These are phyloP conservation scores for Bauhinia variegata DNA, from an alignment of 306 rosid genomes.

Conservation along the genomic window DNA sequence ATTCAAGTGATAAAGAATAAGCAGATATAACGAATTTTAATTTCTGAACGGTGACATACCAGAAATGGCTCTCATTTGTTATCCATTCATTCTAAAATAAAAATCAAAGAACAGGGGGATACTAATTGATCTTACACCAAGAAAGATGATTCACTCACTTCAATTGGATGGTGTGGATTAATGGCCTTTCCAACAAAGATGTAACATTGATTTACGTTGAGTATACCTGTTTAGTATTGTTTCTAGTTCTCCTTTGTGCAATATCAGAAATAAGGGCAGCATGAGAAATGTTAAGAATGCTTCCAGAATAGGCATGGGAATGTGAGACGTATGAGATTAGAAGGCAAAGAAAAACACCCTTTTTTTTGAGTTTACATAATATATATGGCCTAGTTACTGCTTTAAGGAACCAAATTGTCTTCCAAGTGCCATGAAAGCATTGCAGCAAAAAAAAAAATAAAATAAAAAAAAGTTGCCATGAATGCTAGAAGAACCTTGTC, in stretches of 20 bases:
- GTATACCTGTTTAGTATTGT: conserved; percentile 11
- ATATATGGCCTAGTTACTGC: conserved; percentile 17
- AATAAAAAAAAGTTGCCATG: too few relatives aligned
- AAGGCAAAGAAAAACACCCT: conserved; percentile 32
- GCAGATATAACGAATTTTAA: conserved; percentile 18
- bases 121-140: conserved; percentile 11
- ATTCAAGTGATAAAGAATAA: conserved; percentile 28
- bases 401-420: conserved; percentile 32
- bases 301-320: neutral
- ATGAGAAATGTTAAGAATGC: neutral
- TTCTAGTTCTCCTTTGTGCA: neutral
- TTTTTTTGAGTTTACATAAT: conserved; percentile 21
- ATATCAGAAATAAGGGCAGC: conserved; percentile 14
- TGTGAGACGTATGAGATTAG: neutral
- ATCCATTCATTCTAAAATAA: neutral
- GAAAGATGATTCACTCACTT: conserved; percentile 4
- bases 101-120: conserved; percentile 17
- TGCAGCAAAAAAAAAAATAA: neutral
- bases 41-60: conserved; percentile 7
- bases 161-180: conserved; percentile 1
- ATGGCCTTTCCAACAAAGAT: conserved; percentile 4
- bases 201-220: conserved; percentile 10
- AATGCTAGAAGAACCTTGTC: conserved; percentile 71
- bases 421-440: conserved; percentile 29
- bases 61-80: conserved; percentile 12